Conservation (phyloP, 2,329 filamentous ascomycete species). For the Botrytis byssoidea region DNA sequence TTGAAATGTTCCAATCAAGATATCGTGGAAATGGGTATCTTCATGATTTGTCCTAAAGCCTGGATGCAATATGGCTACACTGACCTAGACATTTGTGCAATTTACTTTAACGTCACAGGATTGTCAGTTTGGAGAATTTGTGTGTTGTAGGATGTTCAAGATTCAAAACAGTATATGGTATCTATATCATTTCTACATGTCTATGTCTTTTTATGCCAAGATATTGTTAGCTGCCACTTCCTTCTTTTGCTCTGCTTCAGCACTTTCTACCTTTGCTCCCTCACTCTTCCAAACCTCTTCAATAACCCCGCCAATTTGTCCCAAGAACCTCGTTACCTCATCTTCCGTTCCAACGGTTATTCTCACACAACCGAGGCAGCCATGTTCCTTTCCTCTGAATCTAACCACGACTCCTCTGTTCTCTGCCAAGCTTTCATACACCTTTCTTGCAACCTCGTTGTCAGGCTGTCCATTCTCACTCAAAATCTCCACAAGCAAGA, state of each 20-base stretch:
- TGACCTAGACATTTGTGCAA: not conserved
- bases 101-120: too few relatives aligned
- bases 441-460: slow-evolving; percentile 72
- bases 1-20: not conserved
- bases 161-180: not conserved
- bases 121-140: too few relatives aligned
- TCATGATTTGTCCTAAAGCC: too few relatives aligned
- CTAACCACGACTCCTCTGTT: slow-evolving; percentile 85
- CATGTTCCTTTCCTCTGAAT: slow-evolving; percentile 89
- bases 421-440: slow-evolving; percentile 85
- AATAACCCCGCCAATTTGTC: slow-evolving; percentile 53
- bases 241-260: slow-evolving; percentile 28
- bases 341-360: slow-evolving; percentile 89
- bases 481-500: slow-evolving; percentile 85
- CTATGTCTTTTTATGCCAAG: slow-evolving; percentile 30
- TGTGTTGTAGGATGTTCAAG: too few relatives aligned
- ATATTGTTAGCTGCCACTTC: slow-evolving; percentile 31
- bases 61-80: not conserved
- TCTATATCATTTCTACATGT: not conserved
- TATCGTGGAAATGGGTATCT: not conserved
- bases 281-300: slow-evolving; percentile 27
- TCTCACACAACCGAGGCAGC: slow-evolving; percentile 82
- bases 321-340: slow-evolving; percentile 78
- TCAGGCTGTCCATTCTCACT: slow-evolving; percentile 70
- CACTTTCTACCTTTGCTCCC: slow-evolving; percentile 24